Percentiles rank a stretch among this genome's conserved stretches.
phyloP scores from a whole-genome alignment of 139 green algal genomes.

The Asterochloris sp. region DNA sequence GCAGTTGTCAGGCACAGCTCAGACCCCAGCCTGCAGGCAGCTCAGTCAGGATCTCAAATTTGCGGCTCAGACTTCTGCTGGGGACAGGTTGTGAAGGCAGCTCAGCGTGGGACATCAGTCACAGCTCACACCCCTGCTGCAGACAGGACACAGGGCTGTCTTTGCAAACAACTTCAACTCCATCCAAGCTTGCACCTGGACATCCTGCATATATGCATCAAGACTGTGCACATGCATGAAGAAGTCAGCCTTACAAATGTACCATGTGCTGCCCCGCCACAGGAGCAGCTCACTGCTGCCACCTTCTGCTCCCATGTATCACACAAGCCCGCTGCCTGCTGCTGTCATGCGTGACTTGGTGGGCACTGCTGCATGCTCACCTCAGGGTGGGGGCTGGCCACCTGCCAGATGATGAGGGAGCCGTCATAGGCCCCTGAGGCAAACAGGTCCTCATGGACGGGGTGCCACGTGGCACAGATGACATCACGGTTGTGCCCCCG shows the following conservation, averaged over 20 bases:
- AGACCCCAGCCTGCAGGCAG: not conserved
- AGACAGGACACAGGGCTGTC: too few species aligned
- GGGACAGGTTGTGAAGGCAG: too few species aligned
- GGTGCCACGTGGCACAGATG: conserved; percentile 78
- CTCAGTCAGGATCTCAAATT: not conserved
- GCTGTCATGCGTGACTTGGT: not conserved
- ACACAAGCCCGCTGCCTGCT: not conserved
- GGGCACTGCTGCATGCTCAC: conserved; percentile 4
- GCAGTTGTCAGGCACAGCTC: not conserved
- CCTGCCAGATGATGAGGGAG: conserved; percentile 73
- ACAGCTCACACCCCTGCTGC: too few species aligned
- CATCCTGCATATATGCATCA: not conserved
- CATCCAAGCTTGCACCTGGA: not conserved
- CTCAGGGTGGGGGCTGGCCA: conserved; percentile 41
- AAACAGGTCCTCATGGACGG: conserved; percentile 82
- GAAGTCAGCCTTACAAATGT: not conserved
- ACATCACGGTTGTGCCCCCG: conserved; percentile 81
- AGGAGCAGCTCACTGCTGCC: not conserved
- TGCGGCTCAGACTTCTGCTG: not conserved
- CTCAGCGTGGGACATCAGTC: too few species aligned
- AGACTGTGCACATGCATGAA: not conserved
- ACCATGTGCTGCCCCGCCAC: not conserved
- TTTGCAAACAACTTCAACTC: too few species aligned
- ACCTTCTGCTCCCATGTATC: not conserved
- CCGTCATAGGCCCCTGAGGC: conserved; percentile 70